Evolutionary conservation across 257 asterid species (phyloP), one percentile per base, ranked within the genome.

Genomic region (Solanum paucissectum): DNA sequence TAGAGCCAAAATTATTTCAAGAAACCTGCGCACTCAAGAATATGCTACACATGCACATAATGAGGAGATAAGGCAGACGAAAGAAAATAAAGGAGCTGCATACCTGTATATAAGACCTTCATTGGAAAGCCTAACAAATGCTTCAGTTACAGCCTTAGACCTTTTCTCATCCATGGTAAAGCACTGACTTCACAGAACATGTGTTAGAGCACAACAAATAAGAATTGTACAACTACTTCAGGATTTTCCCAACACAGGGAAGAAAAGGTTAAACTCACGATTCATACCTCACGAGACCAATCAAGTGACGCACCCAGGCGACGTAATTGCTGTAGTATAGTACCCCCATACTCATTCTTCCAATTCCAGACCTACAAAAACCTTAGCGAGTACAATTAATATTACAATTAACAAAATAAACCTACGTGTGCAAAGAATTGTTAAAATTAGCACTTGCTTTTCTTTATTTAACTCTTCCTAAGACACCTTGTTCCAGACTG

Each of bases 91-190:
- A 74, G 68, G 42, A 85, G 23, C 36, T 27, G 88, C 83, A 55
- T 90, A 97, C 99, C 98, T 92, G 93, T 97, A 97, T 90, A 95
- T 94, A 84, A 95, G 97, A 87, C 94, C 96, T 91, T 95, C 97
- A 90, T 92, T 87, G 90, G 94, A 90, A 62, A 97, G 96, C 90
- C 98, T 95, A 52, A 95, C 98, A 90, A 97, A 97, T 79, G 98
- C 99, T 94, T 95, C 99, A 33, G 96, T 95, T 90, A 97, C 99
- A 86, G 99, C 98, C 88, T 62, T 89, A 14, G 98, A 95, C 90
- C 98, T 91, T 87, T 94, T 93, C 89, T 95, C 98, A 86, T 97
- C 98, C 99, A 97, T 95, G 83, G 99, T 95, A 90, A 94, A 97
- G 90, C 97, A 93, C 99, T 97, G 89, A 69, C 73, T 82, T 83